A percentile compares a stretch with the other conserved stretches of the same genome.
These are phyloP conservation scores for Rhizopogon vinicolor DNA, from an alignment of 768 basidiomycete genomes.

Conservation along the genomic window DNA sequence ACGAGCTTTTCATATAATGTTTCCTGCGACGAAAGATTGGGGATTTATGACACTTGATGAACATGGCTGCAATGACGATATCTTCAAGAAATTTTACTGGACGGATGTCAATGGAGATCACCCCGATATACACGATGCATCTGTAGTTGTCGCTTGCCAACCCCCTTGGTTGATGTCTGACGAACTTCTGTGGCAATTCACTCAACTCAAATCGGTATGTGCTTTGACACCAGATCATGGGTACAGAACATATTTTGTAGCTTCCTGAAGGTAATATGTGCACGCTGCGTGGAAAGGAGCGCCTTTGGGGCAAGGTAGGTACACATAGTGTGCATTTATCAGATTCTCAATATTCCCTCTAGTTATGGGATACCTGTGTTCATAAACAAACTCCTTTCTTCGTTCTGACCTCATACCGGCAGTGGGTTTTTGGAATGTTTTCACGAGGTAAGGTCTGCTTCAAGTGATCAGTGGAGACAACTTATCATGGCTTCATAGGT, in stretches of 20 bases:
- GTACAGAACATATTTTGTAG: constrained; percentile 10
- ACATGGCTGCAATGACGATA: constrained; percentile 31
- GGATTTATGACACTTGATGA: constrained; percentile 32
- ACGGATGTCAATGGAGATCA: constrained; percentile 18
- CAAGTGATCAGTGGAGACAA: background rate
- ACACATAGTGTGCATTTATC: background rate
- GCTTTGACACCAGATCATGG: background rate
- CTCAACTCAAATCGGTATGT: constrained; percentile 29
- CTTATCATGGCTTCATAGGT: constrained; percentile 27
- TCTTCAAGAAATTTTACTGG: constrained; percentile 47
- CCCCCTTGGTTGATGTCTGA: constrained; percentile 54
- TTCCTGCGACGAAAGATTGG: constrained; percentile 40
- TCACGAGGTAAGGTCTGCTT: constrained; percentile 38
- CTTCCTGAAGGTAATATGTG: constrained; percentile 29
- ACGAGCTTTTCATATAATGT: constrained; percentile 39
- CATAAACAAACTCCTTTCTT: constrained; percentile 47
- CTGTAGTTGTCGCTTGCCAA: constrained; percentile 53
- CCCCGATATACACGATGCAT: constrained; percentile 24
- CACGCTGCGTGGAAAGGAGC: constrained; percentile 42
- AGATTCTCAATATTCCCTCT: constrained; percentile 7
- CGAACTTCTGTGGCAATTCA: constrained; percentile 52
- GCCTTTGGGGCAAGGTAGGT: constrained; percentile 58
- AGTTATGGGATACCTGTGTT: constrained; percentile 52
- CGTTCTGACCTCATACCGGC: constrained; percentile 53
- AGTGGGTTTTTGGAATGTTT: constrained; percentile 61